Base-by-base conservation (phyloP, 257 asterid genomes). In the Lycium ferocissimum region DNA sequence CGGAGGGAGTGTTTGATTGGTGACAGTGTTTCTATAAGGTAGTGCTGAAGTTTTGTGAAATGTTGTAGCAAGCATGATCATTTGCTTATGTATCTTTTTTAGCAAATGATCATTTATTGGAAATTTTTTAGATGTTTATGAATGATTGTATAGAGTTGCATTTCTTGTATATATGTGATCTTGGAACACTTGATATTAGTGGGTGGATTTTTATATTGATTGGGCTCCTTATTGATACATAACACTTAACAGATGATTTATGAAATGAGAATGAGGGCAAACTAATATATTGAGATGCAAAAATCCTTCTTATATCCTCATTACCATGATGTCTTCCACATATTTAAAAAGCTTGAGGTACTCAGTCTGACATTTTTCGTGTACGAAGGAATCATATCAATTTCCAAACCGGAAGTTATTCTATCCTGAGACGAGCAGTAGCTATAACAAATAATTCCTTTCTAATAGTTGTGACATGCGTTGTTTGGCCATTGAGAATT, bases 201-300 rank as follows among this genome's bases (percentile, higher is more conserved):
- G 40, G 80, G 10, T 20, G 58, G 20, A 10, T 6, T 73, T 76
- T 33, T 51, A 53, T 53, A 26, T 76, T 53, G 65, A 51, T 53
- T 51, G 26, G 17, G 18, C 66, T 59, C 66, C 66, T 59, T n/a
- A 61, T 51, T 14, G 47, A 53, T 18, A 9, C 33, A 38, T 53
- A 13, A 76, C 9, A 3, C 54, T 38, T 53, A 26, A 53, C 65
- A 15, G 47, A 76, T 22, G 63, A 26, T 26, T 22, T 76, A 11
- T 76, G 37, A 76, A 76, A 51, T 51, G 6, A 7, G 82, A 51
- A 76, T 51, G 43, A 76, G 82, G 3, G 7, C 14, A 76, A 12
- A 49, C 81, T 51, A 26, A 26, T 51, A 22, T 76, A 7, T 53
- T 76, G 65, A 76, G 33, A 76, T 76, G 47, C 65, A 51, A 76